Percentiles rank a stretch among this genome's conserved stretches.
Evolutionary conservation across 257 asterid genomes (phyloP).

Genomic region (Nicotiana paniculata): DNA sequence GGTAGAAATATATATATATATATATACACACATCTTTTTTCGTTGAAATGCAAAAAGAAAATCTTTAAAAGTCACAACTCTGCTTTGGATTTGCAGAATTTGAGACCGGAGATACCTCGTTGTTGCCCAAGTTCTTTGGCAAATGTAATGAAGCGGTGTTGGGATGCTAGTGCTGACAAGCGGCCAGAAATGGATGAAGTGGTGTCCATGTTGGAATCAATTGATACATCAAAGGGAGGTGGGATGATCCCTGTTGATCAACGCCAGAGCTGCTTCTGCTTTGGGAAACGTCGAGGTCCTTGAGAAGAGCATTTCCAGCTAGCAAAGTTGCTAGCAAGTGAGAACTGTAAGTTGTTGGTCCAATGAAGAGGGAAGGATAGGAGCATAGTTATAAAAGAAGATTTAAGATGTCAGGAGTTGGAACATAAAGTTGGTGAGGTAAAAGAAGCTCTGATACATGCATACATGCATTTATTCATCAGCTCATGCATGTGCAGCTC

Average conservation of each 20-base stretch:
- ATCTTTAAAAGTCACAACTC: neutral
- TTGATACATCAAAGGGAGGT: constrained; percentile 79
- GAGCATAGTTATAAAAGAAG: neutral
- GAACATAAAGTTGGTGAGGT: neutral
- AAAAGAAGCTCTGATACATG: neutral
- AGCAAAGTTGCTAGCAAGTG: neutral
- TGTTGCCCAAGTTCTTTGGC: constrained; percentile 77
- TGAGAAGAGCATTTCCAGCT: constrained; percentile 10
- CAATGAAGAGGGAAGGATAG: neutral
- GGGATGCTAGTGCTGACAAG: constrained; percentile 73
- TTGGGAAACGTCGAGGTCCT: constrained; percentile 38
- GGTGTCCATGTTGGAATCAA: constrained; percentile 63
- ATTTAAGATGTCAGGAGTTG: neutral
- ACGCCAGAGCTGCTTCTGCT: constrained; percentile 60
- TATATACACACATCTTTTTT: neutral
- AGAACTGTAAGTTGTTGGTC: neutral
- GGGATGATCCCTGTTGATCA: constrained; percentile 76
- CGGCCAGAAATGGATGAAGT: constrained; percentile 89
- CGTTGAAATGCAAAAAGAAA: neutral
- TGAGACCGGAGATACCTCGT: constrained; percentile 87
- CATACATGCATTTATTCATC: neutral
- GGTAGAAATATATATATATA: constrained; percentile 23
- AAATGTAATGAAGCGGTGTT: constrained; percentile 71
- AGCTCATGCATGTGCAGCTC: constrained; percentile 1
- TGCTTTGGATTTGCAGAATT: constrained; percentile 41